Base-by-base conservation (phyloP, 345 rosid species). In the Eucalyptus viminalis region DNA sequence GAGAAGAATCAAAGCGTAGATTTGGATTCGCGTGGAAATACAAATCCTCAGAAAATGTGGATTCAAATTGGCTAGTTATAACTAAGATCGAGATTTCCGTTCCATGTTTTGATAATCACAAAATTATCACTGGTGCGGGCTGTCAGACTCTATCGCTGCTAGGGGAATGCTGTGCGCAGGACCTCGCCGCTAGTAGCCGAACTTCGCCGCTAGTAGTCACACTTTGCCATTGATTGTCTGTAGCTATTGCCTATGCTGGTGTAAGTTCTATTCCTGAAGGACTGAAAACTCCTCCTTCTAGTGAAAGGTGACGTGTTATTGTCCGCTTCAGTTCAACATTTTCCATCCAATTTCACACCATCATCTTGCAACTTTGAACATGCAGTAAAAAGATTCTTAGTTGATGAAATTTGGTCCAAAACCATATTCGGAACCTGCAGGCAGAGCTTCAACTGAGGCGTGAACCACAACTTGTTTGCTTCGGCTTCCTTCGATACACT, bases 371-470 rank as follows among this genome's bases (percentile, higher is more conserved):
- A 51, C 54, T 51, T 51, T 51, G 0, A 16, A 51, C 54, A 51
- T 51, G 54, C 0, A 51, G 3, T 6, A 51, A 51, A 51, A 51
- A 51, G 54, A 51, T 51, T 51, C 2, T 49, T 51, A 51, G 54
- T 51, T 51, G 9, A 8, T 50, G 53, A 50, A 50, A 50, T 95
- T 93, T 97, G 98, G 93, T 95, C 98, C 81, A 92, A 91, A 58
- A 97, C 89, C 99, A 96, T 96, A 91, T 94, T 95, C 5, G 97
- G 98, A 40, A 96, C 94, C 95, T 96, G 92, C 87, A 87, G n/a
- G 65, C 44, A 51, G 34, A 86, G 22, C 29, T 29, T 49, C 44
- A 95, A 97, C 87, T 96, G 94, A 15, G 98, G 97, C 9, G n/a
- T n/a, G n/a, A n/a, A n/a, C n/a, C n/a, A n/a, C n/a, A n/a, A n/a